phyloP scores from a whole-genome alignment of 1,284 basidiomycete species.

The Ustilago sp. region DNA sequence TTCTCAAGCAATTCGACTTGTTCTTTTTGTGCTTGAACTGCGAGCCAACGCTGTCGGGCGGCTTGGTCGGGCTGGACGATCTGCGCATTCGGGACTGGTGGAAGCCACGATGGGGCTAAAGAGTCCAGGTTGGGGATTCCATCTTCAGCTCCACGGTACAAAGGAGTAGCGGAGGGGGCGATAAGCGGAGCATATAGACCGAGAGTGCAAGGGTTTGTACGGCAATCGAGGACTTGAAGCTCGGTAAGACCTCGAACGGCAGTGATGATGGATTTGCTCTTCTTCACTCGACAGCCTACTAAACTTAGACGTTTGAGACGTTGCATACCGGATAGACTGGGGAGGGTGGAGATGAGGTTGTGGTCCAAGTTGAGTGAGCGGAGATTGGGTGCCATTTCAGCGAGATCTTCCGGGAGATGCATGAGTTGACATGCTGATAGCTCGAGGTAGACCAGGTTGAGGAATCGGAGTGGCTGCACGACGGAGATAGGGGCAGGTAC shows the following conservation, averaged over 20 bases:
- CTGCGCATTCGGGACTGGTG: slow-evolving; percentile 62
- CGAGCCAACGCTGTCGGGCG: slow-evolving; percentile 13
- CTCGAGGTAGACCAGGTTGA: slow-evolving; percentile 92
- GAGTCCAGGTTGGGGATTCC: slow-evolving; percentile 7
- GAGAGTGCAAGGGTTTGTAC: slow-evolving; percentile 66
- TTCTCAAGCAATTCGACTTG: slow-evolving; percentile 55
- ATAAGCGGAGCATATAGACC: slow-evolving; percentile 66
- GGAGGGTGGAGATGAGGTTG: slow-evolving; percentile 61
- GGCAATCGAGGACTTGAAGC: slow-evolving; percentile 61
- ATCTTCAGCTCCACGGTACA: slow-evolving; percentile 15
- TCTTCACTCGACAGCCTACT: slow-evolving; percentile 62
- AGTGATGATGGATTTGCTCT: slow-evolving; percentile 51
- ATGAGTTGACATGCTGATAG: slow-evolving; percentile 88
- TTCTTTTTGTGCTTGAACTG: slow-evolving; percentile 25
- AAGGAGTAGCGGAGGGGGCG: slow-evolving; percentile 20
- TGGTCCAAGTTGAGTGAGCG: slow-evolving; percentile 80
- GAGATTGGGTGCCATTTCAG: slow-evolving; percentile 82
- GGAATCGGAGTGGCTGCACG: slow-evolving; percentile 72
- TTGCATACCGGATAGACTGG: slow-evolving; percentile 46
- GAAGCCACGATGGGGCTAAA: slow-evolving; percentile 28
- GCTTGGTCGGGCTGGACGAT: slow-evolving; percentile 60
- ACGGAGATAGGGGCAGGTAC: slow-evolving; percentile 6
- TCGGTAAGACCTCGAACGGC: slow-evolving; percentile 52
- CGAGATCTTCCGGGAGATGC: slow-evolving; percentile 78
- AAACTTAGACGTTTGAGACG: slow-evolving; percentile 64